phyloP scores from a whole-genome alignment of 2,329 filamentous ascomycete species.

The Elsinoe ampelina region DNA sequence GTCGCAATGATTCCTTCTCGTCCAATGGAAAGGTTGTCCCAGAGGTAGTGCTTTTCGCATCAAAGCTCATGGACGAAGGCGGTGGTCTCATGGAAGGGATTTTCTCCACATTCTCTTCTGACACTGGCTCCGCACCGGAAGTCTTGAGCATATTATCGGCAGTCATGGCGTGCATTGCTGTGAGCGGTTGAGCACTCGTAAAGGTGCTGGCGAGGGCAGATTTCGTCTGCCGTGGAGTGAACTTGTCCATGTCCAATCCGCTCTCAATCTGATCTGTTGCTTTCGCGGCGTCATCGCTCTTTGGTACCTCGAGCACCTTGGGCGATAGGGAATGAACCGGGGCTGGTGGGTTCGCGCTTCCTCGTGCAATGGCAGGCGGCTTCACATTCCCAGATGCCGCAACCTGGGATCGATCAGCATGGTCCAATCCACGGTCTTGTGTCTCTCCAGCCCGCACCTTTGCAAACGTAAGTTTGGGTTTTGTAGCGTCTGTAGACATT shows the following conservation, averaged over 20 bases:
- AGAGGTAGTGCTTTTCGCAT: conserved; percentile 89
- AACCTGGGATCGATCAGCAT: conserved; percentile 27
- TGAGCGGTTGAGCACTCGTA: not conserved
- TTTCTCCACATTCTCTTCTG: conserved; percentile 38
- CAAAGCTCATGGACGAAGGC: conserved; percentile 80
- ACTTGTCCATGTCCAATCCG: conserved; percentile 18
- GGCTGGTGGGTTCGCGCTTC: not conserved
- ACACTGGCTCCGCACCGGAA: conserved; percentile 14
- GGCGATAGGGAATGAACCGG: not conserved
- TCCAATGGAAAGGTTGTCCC: conserved; percentile 93
- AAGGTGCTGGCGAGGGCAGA: conserved; percentile 11
- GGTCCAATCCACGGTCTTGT: not conserved
- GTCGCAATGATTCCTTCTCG: conserved; percentile 88
- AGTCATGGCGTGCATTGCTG: conserved; percentile 14
- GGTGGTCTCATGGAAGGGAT: conserved; percentile 48
- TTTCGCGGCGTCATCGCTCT: conserved; percentile 3
- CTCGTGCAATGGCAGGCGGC: conserved; percentile 15
- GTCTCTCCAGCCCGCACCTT: conserved; percentile 46
- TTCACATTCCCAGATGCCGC: conserved; percentile 32
- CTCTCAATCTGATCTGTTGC: conserved; percentile 21
- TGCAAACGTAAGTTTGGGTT: conserved; percentile 60
- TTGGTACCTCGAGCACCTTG: not conserved
- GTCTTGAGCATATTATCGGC: conserved; percentile 1
- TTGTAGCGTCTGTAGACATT: conserved; percentile 22
- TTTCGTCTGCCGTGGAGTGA: conserved; percentile 14